Evolutionary conservation across 495 filamentous ascomycete genomes (phyloP), one percentile per base, ranked within the genome.

Genomic region (Bryoglossum gracile): DNA sequence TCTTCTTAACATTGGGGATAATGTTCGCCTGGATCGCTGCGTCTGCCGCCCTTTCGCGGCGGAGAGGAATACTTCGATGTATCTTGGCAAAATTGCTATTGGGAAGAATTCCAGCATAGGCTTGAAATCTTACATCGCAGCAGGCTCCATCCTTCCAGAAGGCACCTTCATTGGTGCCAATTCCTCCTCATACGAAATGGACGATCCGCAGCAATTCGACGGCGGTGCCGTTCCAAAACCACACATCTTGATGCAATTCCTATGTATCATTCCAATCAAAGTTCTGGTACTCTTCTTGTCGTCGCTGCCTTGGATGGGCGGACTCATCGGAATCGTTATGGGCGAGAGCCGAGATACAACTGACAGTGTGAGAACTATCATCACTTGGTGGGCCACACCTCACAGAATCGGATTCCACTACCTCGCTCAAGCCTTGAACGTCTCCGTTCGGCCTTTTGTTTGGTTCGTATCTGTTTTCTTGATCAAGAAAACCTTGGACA

Each of bases 51-150:
- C 70, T 0, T 72, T 73, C 42, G 68, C 61, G 9, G 68, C 57
- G n/a, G 70, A 73, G 52, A 46, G 55, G 35, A 71, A 73, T 54
- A 70, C 69, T 3, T 64, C 63, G 5, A 72, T 73, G 69, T 69
- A 68, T 22, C 55, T 73, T 8, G 67, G 61, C 6, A 59, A 55
- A n/a, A 72, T 73, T 45, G 54, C 46, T 5, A 60, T 73, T 35
- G 69, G 68, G 3, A 43, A 49, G 5, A 60, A 67, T 41, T 58
- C 62, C 2, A 60, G 51, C 11, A 48, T 71, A 11, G 70, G 70
- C 19, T 43, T 64, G 14, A 59, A 63, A 18, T 65, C 68, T 0
- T 59, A 66, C 8, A 26, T 72, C n/a, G 68, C 70, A 3, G 55
- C 70, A n/a, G 70, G 70, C 4, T 62, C 68, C 0, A 49, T 38